Conservation (phyloP, 225 moss, liverwort and hornwort genomes). For the Marchantia paleacea region DNA sequence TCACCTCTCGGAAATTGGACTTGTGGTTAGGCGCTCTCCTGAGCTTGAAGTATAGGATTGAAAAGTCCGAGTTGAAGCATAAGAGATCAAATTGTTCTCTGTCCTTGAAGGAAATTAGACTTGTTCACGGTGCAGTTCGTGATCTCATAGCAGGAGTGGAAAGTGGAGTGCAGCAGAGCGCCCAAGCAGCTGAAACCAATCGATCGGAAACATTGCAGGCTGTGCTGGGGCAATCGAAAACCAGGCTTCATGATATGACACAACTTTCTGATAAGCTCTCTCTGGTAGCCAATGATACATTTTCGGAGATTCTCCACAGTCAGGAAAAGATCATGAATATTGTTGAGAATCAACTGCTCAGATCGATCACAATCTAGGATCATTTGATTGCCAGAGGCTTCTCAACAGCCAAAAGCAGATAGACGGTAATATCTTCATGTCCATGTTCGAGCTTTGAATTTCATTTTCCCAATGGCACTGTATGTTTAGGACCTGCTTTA, state of each 20-base stretch:
- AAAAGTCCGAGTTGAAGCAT: neutral
- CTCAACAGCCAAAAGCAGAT: neutral
- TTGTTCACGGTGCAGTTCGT: neutral
- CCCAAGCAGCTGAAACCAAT: neutral
- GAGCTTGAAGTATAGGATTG: slow-evolving; percentile 14
- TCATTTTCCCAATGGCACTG: neutral
- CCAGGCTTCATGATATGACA: slow-evolving; percentile 12
- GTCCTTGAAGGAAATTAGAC: slow-evolving; percentile 16
- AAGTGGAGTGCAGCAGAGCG: neutral
- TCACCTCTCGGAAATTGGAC: neutral
- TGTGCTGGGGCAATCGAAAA: slow-evolving; percentile 13
- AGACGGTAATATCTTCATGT: neutral
- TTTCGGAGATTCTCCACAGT: slow-evolving; percentile 22
- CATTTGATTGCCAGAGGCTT: neutral
- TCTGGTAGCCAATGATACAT: neutral
- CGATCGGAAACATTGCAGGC: neutral
- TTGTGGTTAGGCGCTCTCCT: slow-evolving; percentile 14
- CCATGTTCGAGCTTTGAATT: neutral
- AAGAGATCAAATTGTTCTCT: slow-evolving; percentile 10
- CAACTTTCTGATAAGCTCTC: slow-evolving; percentile 15
- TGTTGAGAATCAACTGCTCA: slow-evolving; percentile 21
- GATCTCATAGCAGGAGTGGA: slow-evolving; percentile 17
- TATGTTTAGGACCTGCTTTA: neutral
- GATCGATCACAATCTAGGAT: slow-evolving; percentile 17
- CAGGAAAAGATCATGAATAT: slow-evolving; percentile 18